phyloP scores from a whole-genome alignment of 768 basidiomycete species.

The Calvatia gigantea region DNA sequence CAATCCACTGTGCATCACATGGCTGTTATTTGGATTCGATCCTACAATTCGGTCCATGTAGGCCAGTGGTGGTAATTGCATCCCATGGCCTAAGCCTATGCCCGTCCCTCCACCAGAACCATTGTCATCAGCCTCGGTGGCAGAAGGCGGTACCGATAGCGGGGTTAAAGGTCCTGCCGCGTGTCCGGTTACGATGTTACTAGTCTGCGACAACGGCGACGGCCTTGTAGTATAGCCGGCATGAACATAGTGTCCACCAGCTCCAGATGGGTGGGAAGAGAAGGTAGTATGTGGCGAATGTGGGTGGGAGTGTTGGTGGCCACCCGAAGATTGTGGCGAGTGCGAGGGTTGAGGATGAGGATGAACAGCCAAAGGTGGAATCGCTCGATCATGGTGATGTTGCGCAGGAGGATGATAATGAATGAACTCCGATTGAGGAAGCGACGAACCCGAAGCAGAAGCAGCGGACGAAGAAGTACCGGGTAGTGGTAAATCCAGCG shows the following conservation, averaged over 20 bases:
- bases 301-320: background rate
- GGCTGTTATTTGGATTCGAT: background rate
- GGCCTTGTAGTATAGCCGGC: constrained; percentile 5
- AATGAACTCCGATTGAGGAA: constrained; percentile 8
- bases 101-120: background rate
- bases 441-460: background rate
- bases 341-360: constrained; percentile 3
- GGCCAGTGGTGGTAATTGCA: constrained; percentile 10
- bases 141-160: constrained; percentile 5
- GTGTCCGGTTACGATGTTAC: constrained; percentile 11
- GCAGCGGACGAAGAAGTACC: constrained; percentile 2
- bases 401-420: constrained; percentile 9
- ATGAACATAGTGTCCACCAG: constrained; percentile 6
- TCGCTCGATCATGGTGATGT: constrained; percentile 1
- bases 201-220: constrained; percentile 10
- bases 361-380: constrained; percentile 4
- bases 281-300: constrained; percentile 5
- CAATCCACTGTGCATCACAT: background rate
- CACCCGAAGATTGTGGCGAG: background rate
- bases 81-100: background rate
- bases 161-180: constrained; percentile 10
- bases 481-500: constrained; percentile 5
- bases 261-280: background rate
- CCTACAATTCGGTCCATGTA: constrained; percentile 9
- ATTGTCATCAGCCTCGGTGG: constrained; percentile 1